Evolutionary conservation across 116 monocot genomes (phyloP).

Genomic region (Dioscorea cayenensis): DNA sequence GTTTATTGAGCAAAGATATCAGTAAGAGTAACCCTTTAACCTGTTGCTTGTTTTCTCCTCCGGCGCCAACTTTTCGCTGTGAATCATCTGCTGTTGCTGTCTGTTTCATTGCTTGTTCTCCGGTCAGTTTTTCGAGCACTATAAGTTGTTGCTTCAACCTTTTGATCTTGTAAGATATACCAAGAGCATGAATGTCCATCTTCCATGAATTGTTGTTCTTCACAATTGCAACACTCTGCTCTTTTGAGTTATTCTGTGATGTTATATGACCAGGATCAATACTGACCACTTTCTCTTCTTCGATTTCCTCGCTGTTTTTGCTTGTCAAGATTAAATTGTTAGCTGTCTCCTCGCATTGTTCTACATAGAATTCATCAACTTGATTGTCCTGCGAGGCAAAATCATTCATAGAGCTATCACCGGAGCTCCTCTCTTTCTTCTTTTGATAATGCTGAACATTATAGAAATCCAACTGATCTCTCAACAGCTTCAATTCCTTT

Average conservation of each 20-base stretch:
- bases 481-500: slow-evolving; percentile 45
- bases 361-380: slow-evolving; percentile 3
- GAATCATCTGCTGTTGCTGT: not conserved
- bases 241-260: not conserved
- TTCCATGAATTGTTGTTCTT: slow-evolving; percentile 28
- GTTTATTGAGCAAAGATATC: slow-evolving; percentile 63
- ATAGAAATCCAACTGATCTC: slow-evolving; percentile 25
- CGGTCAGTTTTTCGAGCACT: slow-evolving; percentile 55
- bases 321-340: not conserved
- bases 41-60: slow-evolving; percentile 17
- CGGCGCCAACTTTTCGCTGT: slow-evolving; percentile 10
- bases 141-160: slow-evolving; percentile 74
- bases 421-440: not conserved
- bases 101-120: slow-evolving; percentile 9
- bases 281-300: slow-evolving; percentile 57
- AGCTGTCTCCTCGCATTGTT: slow-evolving; percentile 3
- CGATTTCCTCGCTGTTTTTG: slow-evolving; percentile 12
- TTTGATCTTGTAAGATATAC: slow-evolving; percentile 89
- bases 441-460: slow-evolving; percentile 17
- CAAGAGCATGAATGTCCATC: slow-evolving; percentile 83
- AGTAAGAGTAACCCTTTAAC: slow-evolving; percentile 35
- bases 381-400: not conserved
- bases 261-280: slow-evolving; percentile 22
- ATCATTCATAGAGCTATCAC: not conserved
- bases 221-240: not conserved